Evolutionary conservation across 176 grass and related monocot species (phyloP).

Genomic region (Triticum urartu): DNA sequence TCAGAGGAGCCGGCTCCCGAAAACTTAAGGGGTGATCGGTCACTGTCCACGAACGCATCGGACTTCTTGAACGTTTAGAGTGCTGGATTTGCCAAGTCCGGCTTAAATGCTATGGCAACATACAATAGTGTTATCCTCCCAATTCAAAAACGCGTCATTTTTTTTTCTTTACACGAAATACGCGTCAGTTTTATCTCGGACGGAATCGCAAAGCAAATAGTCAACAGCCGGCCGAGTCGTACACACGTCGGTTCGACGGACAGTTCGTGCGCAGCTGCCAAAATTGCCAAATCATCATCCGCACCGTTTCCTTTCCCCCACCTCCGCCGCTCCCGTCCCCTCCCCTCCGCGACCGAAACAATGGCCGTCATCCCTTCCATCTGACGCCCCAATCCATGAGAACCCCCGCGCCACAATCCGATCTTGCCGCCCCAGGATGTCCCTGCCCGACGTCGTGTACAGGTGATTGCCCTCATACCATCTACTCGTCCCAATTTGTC

Average conservation of each 20-base stretch:
- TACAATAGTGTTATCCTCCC: too few species aligned
- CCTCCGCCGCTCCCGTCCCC: neutral
- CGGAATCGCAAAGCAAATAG: neutral
- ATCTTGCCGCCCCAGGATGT: conserved; percentile 55
- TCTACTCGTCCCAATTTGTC: neutral
- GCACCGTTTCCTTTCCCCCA: conserved; percentile 19
- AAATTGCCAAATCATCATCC: conserved; percentile 29
- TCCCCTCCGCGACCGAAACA: neutral
- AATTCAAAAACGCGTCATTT: too few species aligned
- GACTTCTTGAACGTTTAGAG: too few species aligned
- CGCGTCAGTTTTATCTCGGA: neutral
- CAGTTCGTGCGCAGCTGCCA: conserved; percentile 26
- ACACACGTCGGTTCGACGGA: neutral
- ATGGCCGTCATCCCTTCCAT: neutral
- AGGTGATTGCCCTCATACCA: conserved; percentile 39
- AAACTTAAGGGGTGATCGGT: too few species aligned
- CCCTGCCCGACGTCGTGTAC: conserved; percentile 62
- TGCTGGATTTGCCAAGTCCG: too few species aligned
- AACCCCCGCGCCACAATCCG: conserved; percentile 23
- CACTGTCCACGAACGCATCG: too few species aligned
- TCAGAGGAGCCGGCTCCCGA: too few species aligned
- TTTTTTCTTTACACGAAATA: too few species aligned
- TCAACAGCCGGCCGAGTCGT: conserved; percentile 15
- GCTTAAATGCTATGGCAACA: too few species aligned
- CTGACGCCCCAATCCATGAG: conserved; percentile 44